phyloP scores from a whole-genome alignment of 805 yeast genomes.

The Ogataea degrootiae region DNA sequence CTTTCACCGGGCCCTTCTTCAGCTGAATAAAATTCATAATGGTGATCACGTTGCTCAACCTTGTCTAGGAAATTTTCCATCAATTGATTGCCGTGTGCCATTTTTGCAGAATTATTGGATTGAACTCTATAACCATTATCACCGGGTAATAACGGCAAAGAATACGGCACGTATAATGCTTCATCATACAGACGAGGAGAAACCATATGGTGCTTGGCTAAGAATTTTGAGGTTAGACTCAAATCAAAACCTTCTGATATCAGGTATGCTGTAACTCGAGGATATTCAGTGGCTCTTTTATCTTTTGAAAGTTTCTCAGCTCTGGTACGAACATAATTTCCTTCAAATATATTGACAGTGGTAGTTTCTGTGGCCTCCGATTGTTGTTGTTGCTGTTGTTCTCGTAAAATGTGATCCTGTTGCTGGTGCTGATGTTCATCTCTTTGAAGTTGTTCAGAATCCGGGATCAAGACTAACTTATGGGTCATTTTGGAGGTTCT shows the following conservation, averaged over 20 bases:
- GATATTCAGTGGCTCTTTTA: slow-evolving; percentile 54
- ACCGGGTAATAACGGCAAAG: slow-evolving; percentile 84
- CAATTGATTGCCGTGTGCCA: slow-evolving; percentile 35
- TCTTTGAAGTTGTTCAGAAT: slow-evolving; percentile 28
- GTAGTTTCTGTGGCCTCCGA: slow-evolving; percentile 28
- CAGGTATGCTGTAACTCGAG: slow-evolving; percentile 88
- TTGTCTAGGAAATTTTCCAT: slow-evolving; percentile 78
- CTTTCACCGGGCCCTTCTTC: slow-evolving; percentile 40
- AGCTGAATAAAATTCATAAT: slow-evolving; percentile 86
- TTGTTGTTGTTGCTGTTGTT: slow-evolving; percentile 9
- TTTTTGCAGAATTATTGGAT: slow-evolving; percentile 51
- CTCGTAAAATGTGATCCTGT: slow-evolving; percentile 1
- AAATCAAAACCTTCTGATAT: slow-evolving; percentile 80
- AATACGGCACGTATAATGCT: slow-evolving; percentile 86
- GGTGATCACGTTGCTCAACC: slow-evolving; percentile 85
- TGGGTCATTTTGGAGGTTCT: slow-evolving; percentile 85
- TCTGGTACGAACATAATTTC: slow-evolving; percentile 27
- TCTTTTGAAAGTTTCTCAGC: slow-evolving; percentile 61
- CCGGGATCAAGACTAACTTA: slow-evolving; percentile 83
- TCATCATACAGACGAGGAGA: slow-evolving; percentile 88
- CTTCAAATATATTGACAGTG: slow-evolving; percentile 32
- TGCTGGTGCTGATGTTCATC: not conserved
- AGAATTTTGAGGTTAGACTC: slow-evolving; percentile 55
- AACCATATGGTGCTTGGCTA: slow-evolving; percentile 70
- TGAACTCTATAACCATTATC: slow-evolving; percentile 69